Evolutionary conservation across 169 alveolate genomes (phyloP).

Genomic region (Babesia bigemina): DNA sequence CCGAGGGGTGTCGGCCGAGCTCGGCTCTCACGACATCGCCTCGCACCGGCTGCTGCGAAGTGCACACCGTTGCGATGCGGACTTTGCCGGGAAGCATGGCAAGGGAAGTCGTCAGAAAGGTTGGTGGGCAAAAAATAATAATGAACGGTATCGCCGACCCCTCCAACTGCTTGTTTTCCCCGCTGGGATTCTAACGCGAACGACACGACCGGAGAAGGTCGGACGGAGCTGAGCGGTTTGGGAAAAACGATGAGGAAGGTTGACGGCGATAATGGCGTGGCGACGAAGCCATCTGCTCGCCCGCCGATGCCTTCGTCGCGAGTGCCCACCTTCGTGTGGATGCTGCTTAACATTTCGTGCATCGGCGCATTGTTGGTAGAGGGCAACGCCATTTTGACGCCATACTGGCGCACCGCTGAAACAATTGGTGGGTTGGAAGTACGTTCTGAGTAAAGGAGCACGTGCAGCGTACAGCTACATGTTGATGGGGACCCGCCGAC

Average conservation of each 20-base stretch:
- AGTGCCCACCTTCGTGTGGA: slow-evolving; percentile 19
- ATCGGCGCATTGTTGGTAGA: slow-evolving; percentile 11
- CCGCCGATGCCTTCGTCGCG: slow-evolving; percentile 3
- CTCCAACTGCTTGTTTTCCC: no score
- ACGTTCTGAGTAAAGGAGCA: neutral
- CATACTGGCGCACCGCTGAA: slow-evolving; percentile 59
- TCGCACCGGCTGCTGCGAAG: no score
- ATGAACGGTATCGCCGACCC: no score
- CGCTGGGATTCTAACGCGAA: no score
- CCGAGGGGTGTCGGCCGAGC: no score
- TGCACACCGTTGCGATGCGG: no score
- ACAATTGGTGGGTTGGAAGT: slow-evolving; percentile 50
- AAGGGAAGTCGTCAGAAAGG: no score
- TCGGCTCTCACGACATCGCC: no score
- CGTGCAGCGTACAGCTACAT: slow-evolving; percentile 65
- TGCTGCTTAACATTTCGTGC: neutral
- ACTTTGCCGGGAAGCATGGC: no score
- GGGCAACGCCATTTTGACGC: slow-evolving; percentile 29
- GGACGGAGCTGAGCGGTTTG: no score
- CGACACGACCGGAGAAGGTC: no score
- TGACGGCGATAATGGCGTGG: neutral
- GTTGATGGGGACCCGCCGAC: slow-evolving; percentile 58
- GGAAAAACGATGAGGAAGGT: slow-evolving; percentile 18
- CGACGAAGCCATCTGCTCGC: neutral
- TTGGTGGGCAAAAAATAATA: no score